Evolutionary conservation across 352 stramenopile species (phyloP), one percentile per base, ranked within the genome.

Genomic region (Globisporangium spiculum): DNA sequence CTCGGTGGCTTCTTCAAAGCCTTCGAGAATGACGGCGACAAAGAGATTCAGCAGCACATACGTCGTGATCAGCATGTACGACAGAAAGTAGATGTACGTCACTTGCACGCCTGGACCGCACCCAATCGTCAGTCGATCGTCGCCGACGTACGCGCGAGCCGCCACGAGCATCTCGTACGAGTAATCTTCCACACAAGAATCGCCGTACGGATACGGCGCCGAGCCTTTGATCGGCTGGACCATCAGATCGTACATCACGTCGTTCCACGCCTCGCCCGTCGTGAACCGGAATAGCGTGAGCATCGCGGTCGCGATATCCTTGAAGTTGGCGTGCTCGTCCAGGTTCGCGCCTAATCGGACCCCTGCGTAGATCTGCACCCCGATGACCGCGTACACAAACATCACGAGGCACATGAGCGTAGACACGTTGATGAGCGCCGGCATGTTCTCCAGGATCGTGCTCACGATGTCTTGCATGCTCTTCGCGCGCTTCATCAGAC

Each of bases 1-100:
- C 69, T 79, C 78, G 3, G 73, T 81, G 4, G 73, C 78, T 50
- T 93, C 86, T 62, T 80, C 72, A 67, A 96, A 96, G 34, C 81
- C 78, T 56, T 96, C 86, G 24, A 96, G 72, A 60, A 96, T 90
- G 8, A 94, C 84, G 30, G 88, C 88, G 1, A 94, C 84, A 48
- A 95, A 89, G 20, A 96, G 69, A 63, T 92, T 94, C 32, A 96
- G 62, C 46, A 94, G 61, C 41, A 92, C 83, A 67, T 92, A 94
- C 38, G 80, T 77, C 16, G 77, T 73, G 44, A 93, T 26, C 8
- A 93, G 48, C 66, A 88, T 75, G 70, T 89, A 94, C 55, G 77
- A 77, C 14, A 80, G 60, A 60, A 94, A 94, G 77, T 89, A 94
- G 1, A 89, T 68, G 66, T 88, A 84, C 30, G 80, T 84, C 34